phyloP scores from a whole-genome alignment of 345 rosid genomes.

The Eucalyptus shirleyi region DNA sequence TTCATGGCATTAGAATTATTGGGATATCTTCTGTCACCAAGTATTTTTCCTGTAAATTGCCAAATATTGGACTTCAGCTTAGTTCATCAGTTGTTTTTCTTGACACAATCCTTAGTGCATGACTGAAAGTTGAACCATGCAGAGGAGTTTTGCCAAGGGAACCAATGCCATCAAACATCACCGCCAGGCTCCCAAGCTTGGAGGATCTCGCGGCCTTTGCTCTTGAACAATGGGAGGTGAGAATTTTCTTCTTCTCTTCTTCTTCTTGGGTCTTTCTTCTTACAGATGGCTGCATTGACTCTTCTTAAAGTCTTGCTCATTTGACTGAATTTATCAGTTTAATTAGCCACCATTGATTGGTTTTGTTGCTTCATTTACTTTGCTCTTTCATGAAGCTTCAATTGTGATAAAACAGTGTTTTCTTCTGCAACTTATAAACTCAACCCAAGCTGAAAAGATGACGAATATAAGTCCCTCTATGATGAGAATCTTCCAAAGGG shows the following conservation, averaged over 20 bases:
- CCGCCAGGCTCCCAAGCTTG: conserved; percentile 53
- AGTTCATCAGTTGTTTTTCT: neutral
- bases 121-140: conserved; percentile 1
- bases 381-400: conserved; percentile 11
- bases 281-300: neutral
- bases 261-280: neutral
- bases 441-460: conserved; percentile 57
- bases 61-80: neutral
- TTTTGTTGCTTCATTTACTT: neutral
- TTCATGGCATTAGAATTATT: neutral
- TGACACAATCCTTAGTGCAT: neutral
- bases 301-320: neutral
- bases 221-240: conserved; percentile 90
- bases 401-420: conserved; percentile 54
- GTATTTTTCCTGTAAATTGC: neutral
- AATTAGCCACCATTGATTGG: neutral
- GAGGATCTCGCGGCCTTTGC: conserved; percentile 80
- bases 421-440: conserved; percentile 83
- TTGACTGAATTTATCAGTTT: neutral
- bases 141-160: conserved; percentile 92
- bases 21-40: neutral
- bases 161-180: conserved; percentile 53
- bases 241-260: conserved; percentile 5
- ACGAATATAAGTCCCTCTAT: conserved; percentile 81
- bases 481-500: conserved; percentile 87